Base-by-base conservation (phyloP, 805 yeast genomes). In the Candida stauntonica region DNA sequence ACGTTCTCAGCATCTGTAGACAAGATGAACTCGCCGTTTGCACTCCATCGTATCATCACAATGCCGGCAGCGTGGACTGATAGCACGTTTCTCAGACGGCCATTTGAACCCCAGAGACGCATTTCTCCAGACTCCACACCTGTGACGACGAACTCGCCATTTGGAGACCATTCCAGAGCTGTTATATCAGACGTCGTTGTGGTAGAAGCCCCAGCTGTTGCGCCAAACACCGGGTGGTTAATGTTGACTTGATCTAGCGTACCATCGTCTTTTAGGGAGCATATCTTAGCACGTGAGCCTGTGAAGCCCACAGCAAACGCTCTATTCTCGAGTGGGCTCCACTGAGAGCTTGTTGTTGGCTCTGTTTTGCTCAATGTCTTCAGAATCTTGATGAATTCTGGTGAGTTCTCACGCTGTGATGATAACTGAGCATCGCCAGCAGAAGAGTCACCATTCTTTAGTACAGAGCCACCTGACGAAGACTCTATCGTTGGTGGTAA, bases 101-200 rank as follows among this genome's bases (percentile, higher is more conserved):
- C 95, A 33, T 77, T 81, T 0, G 74, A 67, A 9, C 79, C 72
- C 95, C 95, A 88, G n/a, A 85, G 65, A 39, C 91, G 63, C 7
- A 88, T 51, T 50, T 83, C 91, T 12, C 96, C 96, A 51, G 71
- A 71, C 38, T 71, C 75, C 2, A 79, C 70, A 3, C 80, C 83
- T 0, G 89, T 81, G 12, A 82, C 67, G 3, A 87, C 58, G 12
- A 68, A 49, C 29, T 72, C 64, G 0, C 95, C 95, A 38, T 64
- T 62, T 1, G 81, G 80, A 11, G 86, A 73, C 94, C 94, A 86
- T 8, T 75, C 46, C 3, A 73, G 38, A 19, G 54, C 45, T 3
- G 70, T 62, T 2, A 68, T 48, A 35, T 58, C 60, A 23, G 51
- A n/a, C 39, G 6, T 35, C 38, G 3, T 27, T 38, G 4, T 38